Evolutionary conservation across 768 basidiomycete genomes (phyloP).

Genomic region (Trametes coccinea): DNA sequence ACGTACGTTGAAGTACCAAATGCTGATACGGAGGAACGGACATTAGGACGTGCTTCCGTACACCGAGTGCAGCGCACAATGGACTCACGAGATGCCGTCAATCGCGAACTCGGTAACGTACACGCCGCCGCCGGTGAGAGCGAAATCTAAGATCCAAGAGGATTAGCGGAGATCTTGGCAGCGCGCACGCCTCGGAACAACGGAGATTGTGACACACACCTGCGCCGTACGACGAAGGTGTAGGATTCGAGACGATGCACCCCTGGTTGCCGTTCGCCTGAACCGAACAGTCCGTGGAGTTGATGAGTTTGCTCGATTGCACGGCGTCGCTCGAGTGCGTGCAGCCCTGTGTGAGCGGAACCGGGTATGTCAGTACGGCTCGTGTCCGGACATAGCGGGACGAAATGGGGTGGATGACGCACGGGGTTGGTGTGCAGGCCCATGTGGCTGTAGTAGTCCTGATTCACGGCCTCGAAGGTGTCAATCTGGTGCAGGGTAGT

Average conservation of each 20-base stretch:
- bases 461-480: constrained; percentile 81
- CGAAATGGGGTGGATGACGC: constrained; percentile 21
- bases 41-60: not conserved
- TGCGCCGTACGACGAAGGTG: constrained; percentile 58
- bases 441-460: constrained; percentile 63
- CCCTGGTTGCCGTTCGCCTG: constrained; percentile 59
- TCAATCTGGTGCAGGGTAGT: constrained; percentile 39
- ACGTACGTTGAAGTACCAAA: constrained; percentile 63
- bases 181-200: not conserved
- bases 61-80: not conserved
- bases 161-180: not conserved
- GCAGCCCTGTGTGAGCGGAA: constrained; percentile 44
- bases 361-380: not conserved
- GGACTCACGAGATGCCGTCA: constrained; percentile 61
- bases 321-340: constrained; percentile 45
- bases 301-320: constrained; percentile 52
- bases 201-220: constrained; percentile 4
- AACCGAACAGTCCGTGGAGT: constrained; percentile 61
- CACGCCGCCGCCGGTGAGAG: constrained; percentile 65
- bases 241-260: constrained; percentile 61
- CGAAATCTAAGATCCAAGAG: constrained; percentile 45
- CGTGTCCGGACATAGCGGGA: constrained; percentile 1
- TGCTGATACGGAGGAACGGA: constrained; percentile 32
- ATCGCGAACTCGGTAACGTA: constrained; percentile 73
- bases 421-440: constrained; percentile 68